Evolutionary conservation across 164 flowering plant species (phyloP).

Genomic region (Kingdonia uniflora): DNA sequence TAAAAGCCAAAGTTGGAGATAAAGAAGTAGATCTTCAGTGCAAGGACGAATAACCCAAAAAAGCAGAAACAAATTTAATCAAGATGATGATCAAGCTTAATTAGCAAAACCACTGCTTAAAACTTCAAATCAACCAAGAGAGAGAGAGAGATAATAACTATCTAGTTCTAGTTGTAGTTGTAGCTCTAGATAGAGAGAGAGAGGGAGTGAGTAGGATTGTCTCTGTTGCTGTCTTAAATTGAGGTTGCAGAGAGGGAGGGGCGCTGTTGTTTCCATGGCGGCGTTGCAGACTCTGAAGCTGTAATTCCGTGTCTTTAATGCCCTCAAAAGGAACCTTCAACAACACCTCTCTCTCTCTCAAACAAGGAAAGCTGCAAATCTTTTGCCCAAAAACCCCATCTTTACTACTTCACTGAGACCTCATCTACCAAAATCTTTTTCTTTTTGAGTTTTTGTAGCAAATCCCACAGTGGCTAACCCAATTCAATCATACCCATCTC

Average conservation of each 20-base stretch:
- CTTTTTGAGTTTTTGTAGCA: not conserved
- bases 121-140: too few species aligned
- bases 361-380: not conserved
- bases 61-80: too few species aligned
- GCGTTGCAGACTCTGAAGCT: slow-evolving; percentile 53
- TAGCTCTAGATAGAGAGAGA: not conserved
- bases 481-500: not conserved
- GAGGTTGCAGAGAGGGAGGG: slow-evolving; percentile 20
- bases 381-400: not conserved
- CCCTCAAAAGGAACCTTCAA: not conserved
- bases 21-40: too few species aligned
- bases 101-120: too few species aligned
- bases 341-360: too few species aligned
- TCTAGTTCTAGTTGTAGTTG: too few species aligned
- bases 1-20: too few species aligned
- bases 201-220: not conserved
- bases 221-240: slow-evolving; percentile 21
- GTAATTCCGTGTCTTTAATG: slow-evolving; percentile 59
- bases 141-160: too few species aligned
- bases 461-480: slow-evolving; percentile 2
- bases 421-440: not conserved
- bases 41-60: too few species aligned
- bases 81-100: too few species aligned
- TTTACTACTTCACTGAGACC: not conserved
- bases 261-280: slow-evolving; percentile 51